Conservation (phyloP, 306 rosid genomes). For the Fragaria vesca region DNA sequence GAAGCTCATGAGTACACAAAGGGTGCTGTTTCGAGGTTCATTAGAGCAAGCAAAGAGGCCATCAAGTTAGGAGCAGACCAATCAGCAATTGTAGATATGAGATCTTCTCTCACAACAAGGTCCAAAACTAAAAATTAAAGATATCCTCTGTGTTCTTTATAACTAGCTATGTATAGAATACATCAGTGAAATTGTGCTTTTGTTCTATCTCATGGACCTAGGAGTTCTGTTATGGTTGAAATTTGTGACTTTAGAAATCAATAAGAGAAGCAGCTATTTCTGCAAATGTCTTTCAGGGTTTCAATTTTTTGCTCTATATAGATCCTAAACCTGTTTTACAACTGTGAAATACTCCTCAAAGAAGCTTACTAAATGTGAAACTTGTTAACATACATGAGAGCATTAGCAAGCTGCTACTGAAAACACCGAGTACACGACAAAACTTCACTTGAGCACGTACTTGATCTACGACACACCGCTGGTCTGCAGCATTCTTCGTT, state of each 20-base stretch:
- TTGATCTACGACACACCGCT: not conserved
- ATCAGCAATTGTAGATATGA: conserved; percentile 97
- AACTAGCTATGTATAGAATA: conserved; percentile 5
- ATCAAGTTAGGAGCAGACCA: conserved; percentile 80
- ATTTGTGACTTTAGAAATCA: not conserved
- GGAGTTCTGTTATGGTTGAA: conserved; percentile 8
- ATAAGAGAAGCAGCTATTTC: not conserved
- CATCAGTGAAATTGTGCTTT: conserved; percentile 1
- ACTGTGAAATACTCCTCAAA: not conserved
- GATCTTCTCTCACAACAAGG: conserved; percentile 98
- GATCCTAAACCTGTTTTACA: not conserved
- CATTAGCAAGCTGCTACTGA: not conserved
- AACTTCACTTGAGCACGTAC: not conserved
- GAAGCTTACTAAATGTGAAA: not conserved
- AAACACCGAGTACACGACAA: not conserved
- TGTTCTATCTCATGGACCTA: conserved; percentile 9
- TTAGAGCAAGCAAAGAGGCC: conserved; percentile 95
- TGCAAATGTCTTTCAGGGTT: not conserved
- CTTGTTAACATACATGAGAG: not conserved
- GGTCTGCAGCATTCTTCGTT: not conserved
- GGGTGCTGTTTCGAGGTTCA: conserved; percentile 91
- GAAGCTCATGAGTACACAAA: conserved; percentile 70
- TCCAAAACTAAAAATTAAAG: conserved; percentile 34
- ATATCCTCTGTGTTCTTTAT: not conserved
- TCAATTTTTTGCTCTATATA: not conserved